phyloP scores from a whole-genome alignment of 2,329 filamentous ascomycete species.

The Colletotrichum abscissum region DNA sequence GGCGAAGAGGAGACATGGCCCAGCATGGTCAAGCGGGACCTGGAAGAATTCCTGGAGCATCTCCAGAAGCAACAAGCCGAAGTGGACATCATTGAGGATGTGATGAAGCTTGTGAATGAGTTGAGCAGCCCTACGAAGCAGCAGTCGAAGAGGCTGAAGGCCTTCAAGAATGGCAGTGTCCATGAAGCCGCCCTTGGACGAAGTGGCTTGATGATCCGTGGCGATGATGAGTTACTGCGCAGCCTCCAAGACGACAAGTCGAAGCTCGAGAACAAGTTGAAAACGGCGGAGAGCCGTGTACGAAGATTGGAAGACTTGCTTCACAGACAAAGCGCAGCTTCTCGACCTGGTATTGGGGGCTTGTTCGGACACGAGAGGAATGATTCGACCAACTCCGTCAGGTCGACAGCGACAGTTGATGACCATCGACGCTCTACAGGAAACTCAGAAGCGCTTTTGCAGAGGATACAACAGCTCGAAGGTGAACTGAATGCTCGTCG shows the following conservation, averaged over 20 bases:
- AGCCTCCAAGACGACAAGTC: constrained; percentile 86
- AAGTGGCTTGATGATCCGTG: constrained; percentile 85
- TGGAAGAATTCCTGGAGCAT: constrained; percentile 77
- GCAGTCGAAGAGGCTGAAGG: constrained; percentile 87
- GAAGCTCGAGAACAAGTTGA: constrained; percentile 78
- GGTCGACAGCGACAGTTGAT: constrained; percentile 50
- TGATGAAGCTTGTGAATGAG: constrained; percentile 81
- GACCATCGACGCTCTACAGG: constrained; percentile 60
- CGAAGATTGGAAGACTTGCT: constrained; percentile 91
- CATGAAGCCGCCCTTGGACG: constrained; percentile 91
- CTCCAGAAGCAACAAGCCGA: constrained; percentile 76
- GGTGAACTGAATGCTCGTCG: constrained; percentile 50
- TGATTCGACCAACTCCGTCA: constrained; percentile 62
- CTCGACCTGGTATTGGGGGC: constrained; percentile 63
- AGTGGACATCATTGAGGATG: constrained; percentile 73
- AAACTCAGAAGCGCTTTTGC: constrained; percentile 57
- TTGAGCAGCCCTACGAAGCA: constrained; percentile 86
- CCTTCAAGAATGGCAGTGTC: constrained; percentile 96
- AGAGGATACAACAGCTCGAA: constrained; percentile 74
- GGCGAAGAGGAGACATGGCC: constrained; percentile 88
- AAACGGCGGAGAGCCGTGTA: constrained; percentile 88
- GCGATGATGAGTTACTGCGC: constrained; percentile 84
- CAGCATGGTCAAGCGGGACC: constrained; percentile 76
- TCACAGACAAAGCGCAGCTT: constrained; percentile 79
- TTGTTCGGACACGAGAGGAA: constrained; percentile 65